Percentiles rank a stretch among this genome's conserved stretches.
phyloP scores from a whole-genome alignment of 2,329 filamentous ascomycete species.

The Colletotrichum ledebouriae region DNA sequence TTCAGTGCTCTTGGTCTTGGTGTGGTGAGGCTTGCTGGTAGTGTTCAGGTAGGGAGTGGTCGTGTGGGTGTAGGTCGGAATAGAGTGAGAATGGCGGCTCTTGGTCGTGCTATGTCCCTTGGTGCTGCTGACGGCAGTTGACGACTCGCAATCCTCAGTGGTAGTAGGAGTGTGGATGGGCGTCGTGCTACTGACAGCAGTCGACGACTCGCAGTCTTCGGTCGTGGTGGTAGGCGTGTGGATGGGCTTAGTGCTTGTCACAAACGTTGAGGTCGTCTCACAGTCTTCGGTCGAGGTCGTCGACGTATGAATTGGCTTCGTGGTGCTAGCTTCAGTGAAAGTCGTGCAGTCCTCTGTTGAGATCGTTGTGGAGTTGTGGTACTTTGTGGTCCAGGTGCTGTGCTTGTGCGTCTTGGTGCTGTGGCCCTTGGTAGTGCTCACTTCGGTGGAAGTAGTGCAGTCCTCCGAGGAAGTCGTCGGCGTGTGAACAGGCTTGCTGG shows the following conservation, averaged over 20 bases:
- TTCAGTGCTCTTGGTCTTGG: too few species aligned
- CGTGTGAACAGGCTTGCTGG: background rate
- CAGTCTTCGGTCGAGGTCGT: too few species aligned
- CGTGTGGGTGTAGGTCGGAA: too few species aligned
- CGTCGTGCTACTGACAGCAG: constrained; percentile 11
- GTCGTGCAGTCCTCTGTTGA: constrained; percentile 9
- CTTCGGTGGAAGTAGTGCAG: constrained; percentile 1
- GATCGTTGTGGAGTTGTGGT: too few species aligned
- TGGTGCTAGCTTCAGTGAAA: background rate
- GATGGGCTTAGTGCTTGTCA: too few species aligned
- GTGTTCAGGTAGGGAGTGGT: too few species aligned
- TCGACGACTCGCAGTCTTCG: constrained; percentile 18
- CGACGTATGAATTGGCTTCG: background rate
- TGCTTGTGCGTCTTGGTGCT: background rate
- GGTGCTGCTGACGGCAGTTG: constrained; percentile 20
- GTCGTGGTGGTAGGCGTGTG: constrained; percentile 7
- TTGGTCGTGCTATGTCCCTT: background rate
- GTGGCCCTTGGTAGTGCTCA: constrained; percentile 16
- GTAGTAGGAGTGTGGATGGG: background rate
- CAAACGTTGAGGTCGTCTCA: too few species aligned
- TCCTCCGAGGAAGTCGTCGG: background rate
- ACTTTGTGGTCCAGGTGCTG: too few species aligned
- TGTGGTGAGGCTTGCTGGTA: too few species aligned
- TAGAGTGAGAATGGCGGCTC: too few species aligned
- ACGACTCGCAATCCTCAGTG: constrained; percentile 17